Percentiles rank a stretch among this genome's conserved stretches.
Evolutionary conservation across 176 grass and related monocot genomes (phyloP).

Genomic region (Tuctoria greenei): DNA sequence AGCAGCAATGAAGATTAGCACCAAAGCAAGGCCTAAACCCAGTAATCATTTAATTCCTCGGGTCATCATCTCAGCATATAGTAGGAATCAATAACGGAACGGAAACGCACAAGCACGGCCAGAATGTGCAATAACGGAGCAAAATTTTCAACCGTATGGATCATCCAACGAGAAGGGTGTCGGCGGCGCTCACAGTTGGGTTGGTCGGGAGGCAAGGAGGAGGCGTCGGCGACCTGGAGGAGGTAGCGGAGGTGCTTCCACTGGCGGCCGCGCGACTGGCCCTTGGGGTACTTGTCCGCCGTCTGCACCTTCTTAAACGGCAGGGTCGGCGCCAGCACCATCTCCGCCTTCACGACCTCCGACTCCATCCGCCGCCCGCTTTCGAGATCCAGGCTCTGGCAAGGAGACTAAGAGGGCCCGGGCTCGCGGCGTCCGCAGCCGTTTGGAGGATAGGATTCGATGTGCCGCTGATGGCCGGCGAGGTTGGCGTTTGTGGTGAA

Average conservation of each 20-base stretch:
- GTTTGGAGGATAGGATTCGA: not conserved
- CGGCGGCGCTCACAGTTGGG: slow-evolving; percentile 69
- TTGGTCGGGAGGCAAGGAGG: slow-evolving; percentile 49
- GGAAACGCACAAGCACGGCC: not conserved
- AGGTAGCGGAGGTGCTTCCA: slow-evolving; percentile 96
- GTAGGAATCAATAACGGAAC: not conserved
- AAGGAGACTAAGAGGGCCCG: not conserved
- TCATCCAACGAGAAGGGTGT: not conserved
- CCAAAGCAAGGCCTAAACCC: slow-evolving; percentile 7
- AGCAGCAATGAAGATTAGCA: not conserved
- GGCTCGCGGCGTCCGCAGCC: not conserved
- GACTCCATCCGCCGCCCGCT: slow-evolving; percentile 48
- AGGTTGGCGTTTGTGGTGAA: not conserved
- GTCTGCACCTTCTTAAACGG: slow-evolving; percentile 89
- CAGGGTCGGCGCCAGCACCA: slow-evolving; percentile 61
- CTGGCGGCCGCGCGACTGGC: slow-evolving; percentile 82
- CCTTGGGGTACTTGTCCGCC: slow-evolving; percentile 93
- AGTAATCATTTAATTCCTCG: not conserved
- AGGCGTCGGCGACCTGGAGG: slow-evolving; percentile 70
- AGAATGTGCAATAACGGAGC: not conserved
- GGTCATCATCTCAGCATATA: not conserved
- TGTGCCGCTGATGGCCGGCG: not conserved
- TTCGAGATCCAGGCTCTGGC: not conserved
- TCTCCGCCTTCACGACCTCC: slow-evolving; percentile 65
- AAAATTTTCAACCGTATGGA: not conserved